Base-by-base conservation (phyloP, 805 yeast species). In the Teunomyces atbi region DNA sequence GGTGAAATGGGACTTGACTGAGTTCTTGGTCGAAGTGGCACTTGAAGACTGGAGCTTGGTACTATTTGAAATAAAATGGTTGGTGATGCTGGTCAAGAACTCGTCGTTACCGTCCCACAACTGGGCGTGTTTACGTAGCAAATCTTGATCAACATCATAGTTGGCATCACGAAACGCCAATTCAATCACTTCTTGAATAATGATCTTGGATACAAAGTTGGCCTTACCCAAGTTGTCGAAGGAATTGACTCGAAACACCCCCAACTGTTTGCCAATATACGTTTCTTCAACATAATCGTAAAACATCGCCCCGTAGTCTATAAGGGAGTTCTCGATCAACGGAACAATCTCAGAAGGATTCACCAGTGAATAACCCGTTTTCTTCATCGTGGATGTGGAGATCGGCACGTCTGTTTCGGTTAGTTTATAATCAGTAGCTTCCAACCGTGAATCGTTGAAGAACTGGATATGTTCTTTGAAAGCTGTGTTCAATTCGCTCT, bases 101-200 rank as follows among this genome's bases (percentile, higher is more conserved):
- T 62, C 59, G 16, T 78, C 79, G 55, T 77, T 77, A 34, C 71
- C 75, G 4, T 61, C 57, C 84, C 83, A 79, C 23, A 79, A 53
- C 32, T 65, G 57, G 2, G 75, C 69, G 57, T 70, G 73, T 57
- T 76, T 59, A 44, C 57, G 29, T 27, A 57, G 65, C 54, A 77
- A 51, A 55, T 72, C 76, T 35, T 53, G 56, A 39, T 60, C 56
- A 1, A 69, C 55, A 1, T 58, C 58, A 6, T 69, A 59, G 2
- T 73, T 72, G 38, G 76, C 60, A 39, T 75, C 77, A 42, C 71
- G 62, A 51, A 78, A 71, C 11, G 80, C 75, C 32, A 72, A 60
- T 41, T 71, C 74, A 7, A 80, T 59, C 6, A 76, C 76, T 54
- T 73, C 76, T 54, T 77, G 82, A 49, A 75, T 64, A 7, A 80